Conservation (phyloP, 495 filamentous ascomycete species). For the Apodospora peruviana region DNA sequence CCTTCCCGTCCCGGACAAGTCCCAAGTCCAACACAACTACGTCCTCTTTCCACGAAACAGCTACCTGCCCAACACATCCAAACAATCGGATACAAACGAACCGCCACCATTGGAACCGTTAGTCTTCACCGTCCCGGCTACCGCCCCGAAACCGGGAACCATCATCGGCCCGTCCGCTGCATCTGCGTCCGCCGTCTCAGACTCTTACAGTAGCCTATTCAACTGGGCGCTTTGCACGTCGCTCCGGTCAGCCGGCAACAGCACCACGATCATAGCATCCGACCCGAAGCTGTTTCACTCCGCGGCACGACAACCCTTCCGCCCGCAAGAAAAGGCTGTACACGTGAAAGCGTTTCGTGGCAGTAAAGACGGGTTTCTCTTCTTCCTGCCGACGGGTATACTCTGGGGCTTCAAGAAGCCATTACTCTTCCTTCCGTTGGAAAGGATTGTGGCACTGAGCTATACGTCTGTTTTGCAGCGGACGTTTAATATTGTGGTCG, state of each 20-base stretch:
- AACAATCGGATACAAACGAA: slow-evolving; percentile 21
- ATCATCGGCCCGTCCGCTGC: slow-evolving; percentile 39
- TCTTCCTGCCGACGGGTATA: slow-evolving; percentile 81
- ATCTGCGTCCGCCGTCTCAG: slow-evolving; percentile 49
- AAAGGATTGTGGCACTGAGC: slow-evolving; percentile 70
- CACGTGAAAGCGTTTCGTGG: slow-evolving; percentile 89
- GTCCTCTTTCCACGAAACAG: slow-evolving; percentile 73
- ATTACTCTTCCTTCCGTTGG: slow-evolving; percentile 76
- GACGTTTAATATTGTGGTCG: slow-evolving; percentile 87
- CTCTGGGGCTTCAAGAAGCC: slow-evolving; percentile 96
- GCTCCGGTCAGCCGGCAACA: slow-evolving; percentile 48
- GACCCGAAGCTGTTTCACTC: slow-evolving; percentile 72
- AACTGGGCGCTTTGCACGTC: slow-evolving; percentile 59
- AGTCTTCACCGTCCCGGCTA: slow-evolving; percentile 75
- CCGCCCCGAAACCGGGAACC: slow-evolving; percentile 59
- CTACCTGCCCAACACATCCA: slow-evolving; percentile 30
- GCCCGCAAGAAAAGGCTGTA: slow-evolving; percentile 85
- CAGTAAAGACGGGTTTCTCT: slow-evolving; percentile 92
- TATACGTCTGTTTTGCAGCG: slow-evolving; percentile 87
- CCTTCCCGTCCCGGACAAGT: slow-evolving; percentile 88
- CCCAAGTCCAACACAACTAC: slow-evolving; percentile 83
- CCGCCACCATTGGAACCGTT: slow-evolving; percentile 56
- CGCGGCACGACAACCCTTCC: slow-evolving; percentile 70
- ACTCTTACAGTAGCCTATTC: slow-evolving; percentile 56
- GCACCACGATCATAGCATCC: slow-evolving; percentile 57